A percentile compares a stretch with the other conserved stretches of the same genome.
phyloP scores from a whole-genome alignment of 345 rosid species.

The Bretschneidera sinensis region DNA sequence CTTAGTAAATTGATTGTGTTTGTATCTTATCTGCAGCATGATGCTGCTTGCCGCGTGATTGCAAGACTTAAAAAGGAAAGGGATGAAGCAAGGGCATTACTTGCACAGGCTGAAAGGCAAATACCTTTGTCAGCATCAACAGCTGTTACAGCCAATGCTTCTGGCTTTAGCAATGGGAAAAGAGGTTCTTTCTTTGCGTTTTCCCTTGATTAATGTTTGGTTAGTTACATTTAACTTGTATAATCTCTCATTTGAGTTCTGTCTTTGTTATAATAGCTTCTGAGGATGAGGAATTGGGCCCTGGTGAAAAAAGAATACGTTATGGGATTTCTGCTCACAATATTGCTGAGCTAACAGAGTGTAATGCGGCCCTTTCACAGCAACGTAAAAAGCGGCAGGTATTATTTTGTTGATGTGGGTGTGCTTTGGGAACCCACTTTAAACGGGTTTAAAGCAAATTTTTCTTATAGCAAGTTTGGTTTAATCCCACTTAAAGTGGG shows the following conservation, averaged over 20 bases:
- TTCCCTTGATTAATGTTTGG: conserved; percentile 1
- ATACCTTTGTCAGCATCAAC: conserved; percentile 47
- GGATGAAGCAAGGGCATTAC: conserved; percentile 83
- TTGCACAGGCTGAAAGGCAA: conserved; percentile 74
- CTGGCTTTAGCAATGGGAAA: conserved; percentile 73
- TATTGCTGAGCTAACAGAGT: conserved; percentile 74
- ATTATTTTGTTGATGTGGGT: too few relatives aligned
- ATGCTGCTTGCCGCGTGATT: conserved; percentile 99
- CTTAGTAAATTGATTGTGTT: background rate
- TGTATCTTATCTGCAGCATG: conserved; percentile 53
- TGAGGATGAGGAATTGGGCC: conserved; percentile 47
- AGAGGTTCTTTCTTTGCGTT: conserved; percentile 54
- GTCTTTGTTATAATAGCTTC: conserved; percentile 31
- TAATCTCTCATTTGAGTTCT: conserved; percentile 7
- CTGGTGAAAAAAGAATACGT: conserved; percentile 45
- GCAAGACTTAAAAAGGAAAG: conserved; percentile 94
- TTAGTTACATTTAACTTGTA: background rate
- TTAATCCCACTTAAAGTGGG: too few relatives aligned
- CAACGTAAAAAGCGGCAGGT: conserved; percentile 87
- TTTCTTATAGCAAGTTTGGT: too few relatives aligned
- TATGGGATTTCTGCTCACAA: conserved; percentile 67
- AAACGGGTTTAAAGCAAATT: too few relatives aligned
- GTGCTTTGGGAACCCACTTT: too few relatives aligned
- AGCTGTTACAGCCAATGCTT: conserved; percentile 39
- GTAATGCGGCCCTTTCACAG: conserved; percentile 85